Percentiles rank a stretch among this genome's conserved stretches.
phyloP scores from a whole-genome alignment of 176 grass and related monocot genomes.

The Hsuehochloa calcarea region DNA sequence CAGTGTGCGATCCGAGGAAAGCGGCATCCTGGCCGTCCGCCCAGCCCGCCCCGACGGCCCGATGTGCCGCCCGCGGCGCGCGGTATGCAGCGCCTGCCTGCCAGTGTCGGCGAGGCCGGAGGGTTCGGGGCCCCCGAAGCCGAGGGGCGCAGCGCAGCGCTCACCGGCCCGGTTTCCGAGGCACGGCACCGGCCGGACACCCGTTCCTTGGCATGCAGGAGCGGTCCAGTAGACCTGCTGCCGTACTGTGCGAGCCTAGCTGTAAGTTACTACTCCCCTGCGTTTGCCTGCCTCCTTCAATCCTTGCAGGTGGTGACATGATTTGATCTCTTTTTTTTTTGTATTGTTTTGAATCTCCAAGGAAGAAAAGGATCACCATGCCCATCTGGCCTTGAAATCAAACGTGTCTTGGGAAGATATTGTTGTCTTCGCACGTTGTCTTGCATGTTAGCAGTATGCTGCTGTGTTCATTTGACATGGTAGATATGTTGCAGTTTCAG shows the following conservation, averaged over 20 bases:
- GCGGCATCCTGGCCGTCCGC: slow-evolving; percentile 5
- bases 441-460: no score
- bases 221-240: background rate
- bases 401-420: background rate
- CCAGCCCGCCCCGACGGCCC: slow-evolving; percentile 1
- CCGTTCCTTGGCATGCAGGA: background rate
- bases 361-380: background rate
- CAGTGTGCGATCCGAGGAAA: slow-evolving; percentile 11
- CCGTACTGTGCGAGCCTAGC: background rate
- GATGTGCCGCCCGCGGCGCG: slow-evolving; percentile 2
- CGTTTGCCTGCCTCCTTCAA: background rate
- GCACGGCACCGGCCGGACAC: background rate
- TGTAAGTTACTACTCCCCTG: background rate
- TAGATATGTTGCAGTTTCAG: no score
- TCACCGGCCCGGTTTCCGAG: background rate
- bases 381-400: background rate
- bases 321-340: background rate
- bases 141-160: background rate
- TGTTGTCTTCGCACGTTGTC: no score
- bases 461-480: no score
- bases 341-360: background rate
- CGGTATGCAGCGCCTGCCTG: background rate
- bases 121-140: slow-evolving; percentile 31
- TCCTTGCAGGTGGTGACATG: background rate
- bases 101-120: slow-evolving; percentile 47